Conservation (phyloP, 2,329 filamentous ascomycete genomes). For the Cytospora paraplurivora region DNA sequence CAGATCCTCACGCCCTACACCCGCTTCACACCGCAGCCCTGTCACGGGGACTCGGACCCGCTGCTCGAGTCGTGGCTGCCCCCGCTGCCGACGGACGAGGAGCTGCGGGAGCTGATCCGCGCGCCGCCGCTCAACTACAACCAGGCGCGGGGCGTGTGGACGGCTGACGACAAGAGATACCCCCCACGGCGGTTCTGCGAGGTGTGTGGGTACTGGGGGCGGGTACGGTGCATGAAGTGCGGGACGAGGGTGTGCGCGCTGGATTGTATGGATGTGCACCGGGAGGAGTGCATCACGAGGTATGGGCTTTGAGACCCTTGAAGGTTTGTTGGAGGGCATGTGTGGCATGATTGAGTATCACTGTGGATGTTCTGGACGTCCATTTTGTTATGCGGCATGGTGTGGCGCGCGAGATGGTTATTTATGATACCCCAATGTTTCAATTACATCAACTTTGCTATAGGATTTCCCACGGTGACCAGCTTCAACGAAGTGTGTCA, state of each 20-base stretch:
- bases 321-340: not conserved
- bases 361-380: not conserved
- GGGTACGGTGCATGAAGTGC: constrained; percentile 75
- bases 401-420: not conserved
- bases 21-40: constrained; percentile 40
- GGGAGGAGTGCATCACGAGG: constrained; percentile 69
- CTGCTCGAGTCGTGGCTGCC: constrained; percentile 63
- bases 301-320: constrained; percentile 50
- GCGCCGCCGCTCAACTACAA: constrained; percentile 68
- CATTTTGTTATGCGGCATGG: not conserved
- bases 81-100: constrained; percentile 57
- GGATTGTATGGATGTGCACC: constrained; percentile 72
- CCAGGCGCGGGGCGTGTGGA: constrained; percentile 58
- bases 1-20: constrained; percentile 41
- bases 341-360: too few species aligned
- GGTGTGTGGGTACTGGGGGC: constrained; percentile 81
- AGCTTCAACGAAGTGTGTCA: too few species aligned
- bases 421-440: not conserved
- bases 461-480: not conserved
- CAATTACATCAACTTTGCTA: not conserved
- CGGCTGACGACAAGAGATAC: constrained; percentile 38
- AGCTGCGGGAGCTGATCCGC: constrained; percentile 65
- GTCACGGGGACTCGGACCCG: constrained; percentile 56
- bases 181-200: constrained; percentile 63
- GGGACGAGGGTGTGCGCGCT: constrained; percentile 77